Conservation (phyloP, 2,329 filamentous ascomycete species). For the Botrytis deweyae region DNA sequence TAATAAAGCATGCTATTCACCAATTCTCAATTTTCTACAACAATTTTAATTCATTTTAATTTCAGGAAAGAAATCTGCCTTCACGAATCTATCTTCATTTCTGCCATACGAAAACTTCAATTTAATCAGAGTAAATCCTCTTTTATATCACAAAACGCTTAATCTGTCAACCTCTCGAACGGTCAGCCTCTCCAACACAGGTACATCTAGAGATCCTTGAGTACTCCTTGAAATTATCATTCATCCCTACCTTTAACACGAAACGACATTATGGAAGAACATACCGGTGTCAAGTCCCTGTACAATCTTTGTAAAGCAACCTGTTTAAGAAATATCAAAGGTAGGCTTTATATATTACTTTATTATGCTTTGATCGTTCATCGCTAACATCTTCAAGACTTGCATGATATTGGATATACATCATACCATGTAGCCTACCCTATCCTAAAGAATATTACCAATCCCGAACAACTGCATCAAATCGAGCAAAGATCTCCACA, state of each 20-base stretch:
- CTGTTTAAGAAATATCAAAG: slow-evolving; percentile 53
- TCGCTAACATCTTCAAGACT: slow-evolving; percentile 41
- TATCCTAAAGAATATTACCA: slow-evolving; percentile 70
- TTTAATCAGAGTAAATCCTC: not conserved
- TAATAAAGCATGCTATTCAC: not conserved
- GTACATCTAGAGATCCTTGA: not conserved
- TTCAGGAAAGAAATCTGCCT: not conserved
- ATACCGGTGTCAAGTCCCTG: slow-evolving; percentile 46
- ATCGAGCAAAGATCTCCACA: slow-evolving; percentile 78
- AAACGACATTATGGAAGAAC: not conserved
- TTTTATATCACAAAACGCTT: not conserved
- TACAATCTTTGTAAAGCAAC: slow-evolving; percentile 51
- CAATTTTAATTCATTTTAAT: not conserved
- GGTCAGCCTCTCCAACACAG: not conserved
- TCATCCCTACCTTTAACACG: not conserved
- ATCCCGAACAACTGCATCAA: slow-evolving; percentile 68
- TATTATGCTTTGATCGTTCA: slow-evolving; percentile 6
- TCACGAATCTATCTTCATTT: not conserved
- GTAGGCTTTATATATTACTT: slow-evolving; percentile 26
- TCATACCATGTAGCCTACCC: slow-evolving; percentile 64
- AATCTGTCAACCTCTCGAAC: not conserved
- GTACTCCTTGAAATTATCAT: not conserved
- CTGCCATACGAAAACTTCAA: not conserved
- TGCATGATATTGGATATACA: slow-evolving; percentile 71
- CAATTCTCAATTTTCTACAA: not conserved